Evolutionary conservation across 176 grass and related monocot species (phyloP).

Genomic region (Rhynchospora pubera): DNA sequence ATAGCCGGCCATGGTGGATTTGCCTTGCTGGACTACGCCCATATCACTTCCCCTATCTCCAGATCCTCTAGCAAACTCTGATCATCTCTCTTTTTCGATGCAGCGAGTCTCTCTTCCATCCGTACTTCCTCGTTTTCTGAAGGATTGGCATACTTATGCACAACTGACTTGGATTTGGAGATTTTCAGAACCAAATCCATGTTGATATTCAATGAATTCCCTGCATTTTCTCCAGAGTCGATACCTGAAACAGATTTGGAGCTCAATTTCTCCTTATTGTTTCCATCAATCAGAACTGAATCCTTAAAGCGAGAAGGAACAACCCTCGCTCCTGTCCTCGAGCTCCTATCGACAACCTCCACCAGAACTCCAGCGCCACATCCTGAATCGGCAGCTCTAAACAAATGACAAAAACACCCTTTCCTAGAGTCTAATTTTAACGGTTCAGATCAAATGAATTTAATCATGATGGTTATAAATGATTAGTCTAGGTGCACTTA

Average conservation of each 20-base stretch:
- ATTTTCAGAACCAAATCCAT: slow-evolving; percentile 29
- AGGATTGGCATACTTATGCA: slow-evolving; percentile 22
- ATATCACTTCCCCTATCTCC: slow-evolving; percentile 68
- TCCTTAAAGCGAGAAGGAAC: slow-evolving; percentile 22
- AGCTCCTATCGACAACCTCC: slow-evolving; percentile 20
- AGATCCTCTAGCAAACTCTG: slow-evolving; percentile 57
- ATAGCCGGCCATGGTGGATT: slow-evolving; percentile 67
- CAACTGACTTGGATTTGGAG: slow-evolving; percentile 19
- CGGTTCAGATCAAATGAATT: background rate
- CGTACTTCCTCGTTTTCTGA: background rate
- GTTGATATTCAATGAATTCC: slow-evolving; percentile 19
- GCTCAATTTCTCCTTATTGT: too few relatives aligned
- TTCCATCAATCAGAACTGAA: slow-evolving; percentile 18
- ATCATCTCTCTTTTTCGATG: slow-evolving; percentile 31
- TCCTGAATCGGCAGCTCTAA: background rate
- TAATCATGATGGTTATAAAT: background rate
- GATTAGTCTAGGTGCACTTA: background rate
- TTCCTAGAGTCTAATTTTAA: background rate
- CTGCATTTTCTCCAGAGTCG: background rate
- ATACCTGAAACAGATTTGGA: background rate
- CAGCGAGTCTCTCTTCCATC: slow-evolving; percentile 28
- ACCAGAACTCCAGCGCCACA: background rate
- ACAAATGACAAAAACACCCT: too few relatives aligned
- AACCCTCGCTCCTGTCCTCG: slow-evolving; percentile 4
- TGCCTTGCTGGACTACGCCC: slow-evolving; percentile 70